phyloP scores from a whole-genome alignment of 1,139 yeast genomes.

The Eremothecium sinecaudum region DNA sequence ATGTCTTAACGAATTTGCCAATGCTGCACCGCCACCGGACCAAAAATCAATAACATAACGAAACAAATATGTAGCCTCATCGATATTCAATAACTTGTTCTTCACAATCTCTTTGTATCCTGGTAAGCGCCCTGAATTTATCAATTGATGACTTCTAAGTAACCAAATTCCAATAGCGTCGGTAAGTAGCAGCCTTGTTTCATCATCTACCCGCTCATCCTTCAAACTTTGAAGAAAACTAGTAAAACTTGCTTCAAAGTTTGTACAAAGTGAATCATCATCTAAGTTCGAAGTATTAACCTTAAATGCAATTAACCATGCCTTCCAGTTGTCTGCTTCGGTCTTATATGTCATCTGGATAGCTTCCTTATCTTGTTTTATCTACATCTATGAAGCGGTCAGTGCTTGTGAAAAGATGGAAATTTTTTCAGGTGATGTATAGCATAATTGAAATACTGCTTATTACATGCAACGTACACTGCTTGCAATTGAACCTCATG shows the following conservation, averaged over 20 bases:
- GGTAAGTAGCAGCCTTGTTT: slow-evolving; percentile 41
- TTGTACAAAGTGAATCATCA: slow-evolving; percentile 50
- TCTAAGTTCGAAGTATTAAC: slow-evolving; percentile 32
- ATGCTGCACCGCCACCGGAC: slow-evolving; percentile 61
- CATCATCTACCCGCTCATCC: slow-evolving; percentile 52
- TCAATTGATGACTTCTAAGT: slow-evolving; percentile 35
- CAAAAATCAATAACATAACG: slow-evolving; percentile 56
- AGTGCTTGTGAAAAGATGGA: too few species aligned
- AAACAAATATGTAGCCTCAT: slow-evolving; percentile 36
- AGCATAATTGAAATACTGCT: too few species aligned
- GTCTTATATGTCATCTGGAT: too few species aligned
- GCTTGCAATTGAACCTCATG: too few species aligned
- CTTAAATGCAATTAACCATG: slow-evolving; percentile 6
- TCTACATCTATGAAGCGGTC: too few species aligned
- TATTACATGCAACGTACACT: too few species aligned
- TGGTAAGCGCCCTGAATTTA: slow-evolving; percentile 12
- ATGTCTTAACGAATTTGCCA: slow-evolving; percentile 58
- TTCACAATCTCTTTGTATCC: slow-evolving; percentile 18
- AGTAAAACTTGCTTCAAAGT: slow-evolving; percentile 60
- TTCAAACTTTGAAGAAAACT: slow-evolving; percentile 59
- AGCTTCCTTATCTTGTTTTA: too few species aligned
- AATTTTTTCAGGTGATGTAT: too few species aligned
- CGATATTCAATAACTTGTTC: slow-evolving; percentile 14
- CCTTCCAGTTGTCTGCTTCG: slow-evolving; percentile 4
- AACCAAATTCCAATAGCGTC: slow-evolving; percentile 62